A percentile compares a stretch with the other conserved stretches of the same genome.
Conservation (phyloP, 345 rosid genomes). For the Lepidium didymum region DNA sequence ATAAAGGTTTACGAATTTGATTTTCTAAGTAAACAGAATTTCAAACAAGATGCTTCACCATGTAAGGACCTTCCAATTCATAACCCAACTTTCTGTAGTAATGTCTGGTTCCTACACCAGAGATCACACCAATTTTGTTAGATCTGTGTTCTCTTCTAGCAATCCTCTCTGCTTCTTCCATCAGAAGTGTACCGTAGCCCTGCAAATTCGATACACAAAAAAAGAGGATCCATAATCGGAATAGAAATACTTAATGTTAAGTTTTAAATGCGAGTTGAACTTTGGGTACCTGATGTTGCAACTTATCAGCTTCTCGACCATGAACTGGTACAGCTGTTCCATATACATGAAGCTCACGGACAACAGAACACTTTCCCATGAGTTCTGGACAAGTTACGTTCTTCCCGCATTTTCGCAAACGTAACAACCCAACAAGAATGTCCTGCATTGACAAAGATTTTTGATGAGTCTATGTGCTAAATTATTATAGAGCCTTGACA, state of each 20-base stretch:
- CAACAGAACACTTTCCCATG: slow-evolving; percentile 78
- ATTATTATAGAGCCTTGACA: neutral
- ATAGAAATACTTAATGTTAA: neutral
- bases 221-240: neutral
- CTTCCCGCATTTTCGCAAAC: slow-evolving; percentile 78
- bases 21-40: neutral
- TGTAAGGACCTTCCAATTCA: slow-evolving; percentile 94
- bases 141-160: slow-evolving; percentile 80
- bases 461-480: neutral
- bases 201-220: slow-evolving; percentile 15
- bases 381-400: slow-evolving; percentile 92
- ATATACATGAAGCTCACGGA: slow-evolving; percentile 99
- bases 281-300: slow-evolving; percentile 86
- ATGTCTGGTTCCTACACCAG: slow-evolving; percentile 97
- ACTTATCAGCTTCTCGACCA: slow-evolving; percentile 88
- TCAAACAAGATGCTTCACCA: slow-evolving; percentile 71
- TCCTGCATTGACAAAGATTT: slow-evolving; percentile 46
- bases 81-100: slow-evolving; percentile 88
- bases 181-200: slow-evolving; percentile 95
- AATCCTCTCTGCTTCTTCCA: slow-evolving; percentile 96
- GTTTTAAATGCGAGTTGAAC: neutral
- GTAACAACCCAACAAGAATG: slow-evolving; percentile 90
- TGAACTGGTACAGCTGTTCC: slow-evolving; percentile 99
- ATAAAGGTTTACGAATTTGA: neutral
- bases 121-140: slow-evolving; percentile 76